Evolutionary conservation across 225 moss, liverwort and hornwort species (phyloP), one percentile per base, ranked within the genome.

Genomic region (Bryoerythrophyllum caledonicum): DNA sequence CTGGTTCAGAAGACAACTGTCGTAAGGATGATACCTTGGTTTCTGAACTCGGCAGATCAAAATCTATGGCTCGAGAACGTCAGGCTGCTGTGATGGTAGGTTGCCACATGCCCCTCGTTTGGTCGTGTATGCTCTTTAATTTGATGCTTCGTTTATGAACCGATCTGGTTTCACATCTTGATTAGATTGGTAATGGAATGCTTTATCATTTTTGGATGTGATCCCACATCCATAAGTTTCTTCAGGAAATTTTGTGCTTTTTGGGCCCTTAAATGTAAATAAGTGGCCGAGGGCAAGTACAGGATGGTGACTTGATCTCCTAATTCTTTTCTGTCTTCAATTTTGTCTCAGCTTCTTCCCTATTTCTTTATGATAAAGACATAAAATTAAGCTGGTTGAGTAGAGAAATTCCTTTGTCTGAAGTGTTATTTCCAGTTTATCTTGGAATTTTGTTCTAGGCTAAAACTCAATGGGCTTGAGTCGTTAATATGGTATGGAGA

Each of bases 21-120:
- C 62, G 44, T 17, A 79, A 82, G 81, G 91, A 91, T 59, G 82
- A 83, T 79, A 79, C 78, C 60, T 74, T 80, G 20, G 79, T 82
- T 40, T 70, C 91, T 79, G 86, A 86, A 73, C 75, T 81, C 1
- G 85, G 80, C 75, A 93, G 76, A 73, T 80, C 86, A 40, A 93
- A 82, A 82, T 86, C 87, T 40, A 70, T 85, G 70, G 86, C 88
- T 75, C 84, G 90, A 55, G 87, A 93, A 70, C 93, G 90, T 67
- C 96, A 96, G 80, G 86, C 90, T 65, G 90, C 91, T 75, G 82
- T 82, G 6, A 80, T 96, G 91, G 95, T 95, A 70, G 62, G 90
- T 72, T 68, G 43, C 56, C 23, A 32, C 26, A 60, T 60, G 20
- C n/a, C 65, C 21, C 38, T 73, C 32, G 16, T 49, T 72, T 60